Conservation (phyloP, 306 rosid species). For the Betula pendula region DNA sequence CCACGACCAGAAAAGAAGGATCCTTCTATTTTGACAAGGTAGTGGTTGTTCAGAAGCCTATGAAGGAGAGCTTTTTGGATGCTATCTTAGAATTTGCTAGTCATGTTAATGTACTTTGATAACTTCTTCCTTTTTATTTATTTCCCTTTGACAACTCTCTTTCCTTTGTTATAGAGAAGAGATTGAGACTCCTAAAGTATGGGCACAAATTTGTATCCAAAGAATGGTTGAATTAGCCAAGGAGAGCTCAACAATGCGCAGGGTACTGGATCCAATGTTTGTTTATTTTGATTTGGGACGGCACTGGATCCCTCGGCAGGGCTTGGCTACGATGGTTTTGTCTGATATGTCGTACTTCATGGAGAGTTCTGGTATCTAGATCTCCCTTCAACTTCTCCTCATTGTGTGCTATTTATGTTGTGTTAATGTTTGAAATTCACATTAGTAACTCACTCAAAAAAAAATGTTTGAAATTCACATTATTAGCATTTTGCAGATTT, state of each 20-base stretch:
- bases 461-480: neutral
- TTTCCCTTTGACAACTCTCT: slow-evolving; percentile 1
- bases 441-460: no score
- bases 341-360: slow-evolving; percentile 76
- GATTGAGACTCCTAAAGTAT: slow-evolving; percentile 73
- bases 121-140: neutral
- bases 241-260: slow-evolving; percentile 94
- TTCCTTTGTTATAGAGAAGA: slow-evolving; percentile 64
- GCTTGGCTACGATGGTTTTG: slow-evolving; percentile 77
- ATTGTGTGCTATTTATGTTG: neutral
- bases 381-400: slow-evolving; percentile 2
- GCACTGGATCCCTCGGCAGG: slow-evolving; percentile 74
- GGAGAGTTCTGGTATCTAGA: slow-evolving; percentile 63
- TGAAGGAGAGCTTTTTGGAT: neutral
- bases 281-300: slow-evolving; percentile 75
- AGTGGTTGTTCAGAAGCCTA: slow-evolving; percentile 25
- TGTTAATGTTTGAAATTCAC: slow-evolving; percentile 2
- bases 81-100: neutral
- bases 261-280: slow-evolving; percentile 87
- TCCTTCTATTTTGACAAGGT: slow-evolving; percentile 73
- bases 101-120: neutral
- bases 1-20: slow-evolving; percentile 78
- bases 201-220: slow-evolving; percentile 92
- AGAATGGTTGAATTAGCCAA: slow-evolving; percentile 85
- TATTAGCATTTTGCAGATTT: neutral